Evolutionary conservation across 2,329 filamentous ascomycete species (phyloP), one percentile per base, ranked within the genome.

Genomic region (Sarocladium strictum): DNA sequence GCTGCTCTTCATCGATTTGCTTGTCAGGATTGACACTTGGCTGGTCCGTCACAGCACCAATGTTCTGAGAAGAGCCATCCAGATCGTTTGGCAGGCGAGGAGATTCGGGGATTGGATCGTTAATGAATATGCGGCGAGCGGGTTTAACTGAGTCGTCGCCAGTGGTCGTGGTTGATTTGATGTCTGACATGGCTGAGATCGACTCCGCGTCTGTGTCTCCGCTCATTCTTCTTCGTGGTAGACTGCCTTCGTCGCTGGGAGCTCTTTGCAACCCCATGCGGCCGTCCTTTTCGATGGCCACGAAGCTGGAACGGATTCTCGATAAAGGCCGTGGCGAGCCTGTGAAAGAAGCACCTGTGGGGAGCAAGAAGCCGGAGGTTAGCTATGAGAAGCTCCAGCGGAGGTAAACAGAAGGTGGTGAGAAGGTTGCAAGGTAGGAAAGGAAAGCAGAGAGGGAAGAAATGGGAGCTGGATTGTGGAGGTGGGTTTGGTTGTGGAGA

Each of bases 291-390:
- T 90, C 86, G 45, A 92, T 79, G 17, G 86, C 81, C 53, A 92
- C 80, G 66, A 92, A 92, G 66, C 76, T 89, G 35, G 87, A 87
- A 60, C 87, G 81, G 41, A 91, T 84, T 69, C 87, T 89, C 58
- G 87, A 89, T 38, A 90, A 78, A 23, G 84, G 87, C 63, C 86
- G 77, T 29, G 83, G 80, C 17, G 80, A 82, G 32, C 78, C 75
- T 55, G 70, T 69, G 58, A 68, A 69, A 60, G 67, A 67, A 60
- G 59, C 58, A 53, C 61, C 65, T 69, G 59, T 57, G 52, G 54
- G 57, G 54, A 21, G 27, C 41, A 38, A 26, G 41, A 26, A 45
- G 49, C 53, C 15, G 53, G 27, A 21, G 26, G 50, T 38, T 21
- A 53, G 50, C 15, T 27, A 53, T 11, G 14, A 3, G 33, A 53